Conservation (phyloP, 1,284 basidiomycete species). For the Cutaneotrichosporon arboriforme region DNA sequence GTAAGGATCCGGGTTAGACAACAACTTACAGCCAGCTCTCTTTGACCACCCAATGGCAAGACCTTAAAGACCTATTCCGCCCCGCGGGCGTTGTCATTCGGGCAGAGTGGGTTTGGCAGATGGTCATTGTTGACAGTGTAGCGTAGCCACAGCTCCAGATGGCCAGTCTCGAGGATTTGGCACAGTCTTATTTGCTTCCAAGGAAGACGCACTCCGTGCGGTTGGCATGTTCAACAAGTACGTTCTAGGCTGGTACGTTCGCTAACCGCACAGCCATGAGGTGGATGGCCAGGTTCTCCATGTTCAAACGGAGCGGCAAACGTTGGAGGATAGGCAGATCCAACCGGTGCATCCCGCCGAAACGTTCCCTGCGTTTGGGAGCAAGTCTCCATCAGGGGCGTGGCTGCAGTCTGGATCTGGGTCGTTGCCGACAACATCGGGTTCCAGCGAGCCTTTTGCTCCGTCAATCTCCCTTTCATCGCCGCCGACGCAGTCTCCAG, state of each 20-base stretch:
- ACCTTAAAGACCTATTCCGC: slow-evolving; percentile 86
- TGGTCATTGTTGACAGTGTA: slow-evolving; percentile 10
- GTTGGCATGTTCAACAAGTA: slow-evolving; percentile 84
- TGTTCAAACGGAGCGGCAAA: slow-evolving; percentile 42
- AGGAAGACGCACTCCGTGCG: slow-evolving; percentile 78
- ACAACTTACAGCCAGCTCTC: slow-evolving; percentile 60
- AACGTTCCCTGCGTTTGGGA: slow-evolving; percentile 13
- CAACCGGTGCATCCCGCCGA: slow-evolving; percentile 18
- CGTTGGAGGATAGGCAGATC: slow-evolving; percentile 17
- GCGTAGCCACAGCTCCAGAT: slow-evolving; percentile 74
- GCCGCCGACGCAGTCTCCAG: not conserved
- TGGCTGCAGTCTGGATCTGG: slow-evolving; percentile 5
- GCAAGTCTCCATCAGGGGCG: slow-evolving; percentile 5
- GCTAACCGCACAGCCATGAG: slow-evolving; percentile 29
- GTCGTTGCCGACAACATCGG: not conserved
- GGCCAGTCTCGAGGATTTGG: slow-evolving; percentile 82
- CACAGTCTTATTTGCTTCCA: slow-evolving; percentile 75
- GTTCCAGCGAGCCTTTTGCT: not conserved
- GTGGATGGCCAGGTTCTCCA: slow-evolving; percentile 38
- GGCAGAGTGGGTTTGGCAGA: slow-evolving; percentile 56
- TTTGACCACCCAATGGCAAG: slow-evolving; percentile 96
- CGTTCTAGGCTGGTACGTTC: too few relatives aligned
- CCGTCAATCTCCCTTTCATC: not conserved
- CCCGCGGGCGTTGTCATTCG: slow-evolving; percentile 79
- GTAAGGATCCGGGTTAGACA: slow-evolving; percentile 37